Evolutionary conservation across 176 grass and related monocot genomes (phyloP).

Genomic region (Musa itinerans): DNA sequence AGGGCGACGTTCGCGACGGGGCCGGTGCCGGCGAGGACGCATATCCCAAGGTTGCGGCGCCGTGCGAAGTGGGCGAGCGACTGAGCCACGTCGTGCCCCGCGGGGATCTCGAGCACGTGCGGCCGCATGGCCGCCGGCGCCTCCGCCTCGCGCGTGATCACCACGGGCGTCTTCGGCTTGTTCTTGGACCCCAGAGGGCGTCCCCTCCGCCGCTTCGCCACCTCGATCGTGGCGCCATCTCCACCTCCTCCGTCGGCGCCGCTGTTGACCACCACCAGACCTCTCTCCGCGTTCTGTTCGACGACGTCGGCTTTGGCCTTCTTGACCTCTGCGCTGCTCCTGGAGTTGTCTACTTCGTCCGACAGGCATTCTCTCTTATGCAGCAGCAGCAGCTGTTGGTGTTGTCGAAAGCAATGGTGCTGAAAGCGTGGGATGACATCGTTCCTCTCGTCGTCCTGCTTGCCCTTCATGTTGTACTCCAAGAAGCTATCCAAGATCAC

Average conservation of each 20-base stretch:
- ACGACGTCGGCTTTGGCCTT: constrained; percentile 16
- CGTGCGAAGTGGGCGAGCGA: constrained; percentile 50
- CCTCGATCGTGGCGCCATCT: constrained; percentile 64
- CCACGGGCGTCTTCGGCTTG: constrained; percentile 75
- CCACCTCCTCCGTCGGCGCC: constrained; percentile 18
- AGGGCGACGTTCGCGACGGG: constrained; percentile 1
- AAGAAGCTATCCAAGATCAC: neutral
- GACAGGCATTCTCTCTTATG: constrained; percentile 66
- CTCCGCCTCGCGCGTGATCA: constrained; percentile 76
- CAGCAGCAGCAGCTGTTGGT: constrained; percentile 18
- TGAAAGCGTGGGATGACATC: neutral
- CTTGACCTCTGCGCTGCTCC: constrained; percentile 34
- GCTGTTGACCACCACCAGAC: constrained; percentile 2
- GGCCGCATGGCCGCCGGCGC: constrained; percentile 65
- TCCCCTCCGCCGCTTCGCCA: constrained; percentile 57
- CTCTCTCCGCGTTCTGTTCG: constrained; percentile 6
- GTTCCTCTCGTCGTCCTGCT: constrained; percentile 41
- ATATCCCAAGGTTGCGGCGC: constrained; percentile 1
- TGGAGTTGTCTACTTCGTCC: constrained; percentile 55
- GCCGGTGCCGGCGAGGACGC: constrained; percentile 4
- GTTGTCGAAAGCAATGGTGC: neutral
- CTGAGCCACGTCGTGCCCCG: constrained; percentile 54
- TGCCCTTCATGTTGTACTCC: constrained; percentile 33
- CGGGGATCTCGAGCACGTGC: constrained; percentile 83
- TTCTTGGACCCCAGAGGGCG: constrained; percentile 91